Conservation (phyloP, 2,329 filamentous ascomycete species). For the Arthrobotrys sinensis region DNA sequence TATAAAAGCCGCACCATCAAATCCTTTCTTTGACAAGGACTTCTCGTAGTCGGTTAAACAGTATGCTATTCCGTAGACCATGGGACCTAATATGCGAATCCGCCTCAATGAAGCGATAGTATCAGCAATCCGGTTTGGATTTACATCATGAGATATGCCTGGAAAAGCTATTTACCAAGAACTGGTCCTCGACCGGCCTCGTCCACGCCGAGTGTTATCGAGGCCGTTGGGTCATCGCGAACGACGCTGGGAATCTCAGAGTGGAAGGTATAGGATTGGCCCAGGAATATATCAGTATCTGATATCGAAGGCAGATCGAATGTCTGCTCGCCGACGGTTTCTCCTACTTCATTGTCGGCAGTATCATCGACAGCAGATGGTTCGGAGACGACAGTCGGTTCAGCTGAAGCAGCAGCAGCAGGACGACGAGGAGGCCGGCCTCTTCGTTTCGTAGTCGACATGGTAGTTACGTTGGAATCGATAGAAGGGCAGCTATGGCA, state of each 20-base stretch:
- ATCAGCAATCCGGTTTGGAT: conserved; percentile 9
- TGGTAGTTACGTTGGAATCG: background rate
- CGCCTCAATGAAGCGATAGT: conserved; percentile 17
- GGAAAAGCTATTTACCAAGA: conserved; percentile 70
- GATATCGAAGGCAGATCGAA: conserved; percentile 82
- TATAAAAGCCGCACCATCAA: conserved; percentile 75
- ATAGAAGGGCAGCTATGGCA: background rate
- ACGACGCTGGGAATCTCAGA: conserved; percentile 78
- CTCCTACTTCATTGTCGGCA: background rate
- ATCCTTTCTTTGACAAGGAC: conserved; percentile 66
- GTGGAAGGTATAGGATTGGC: conserved; percentile 80
- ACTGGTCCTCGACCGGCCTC: conserved; percentile 71
- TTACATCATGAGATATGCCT: background rate
- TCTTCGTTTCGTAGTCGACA: conserved; percentile 26
- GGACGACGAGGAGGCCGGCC: conserved; percentile 40
- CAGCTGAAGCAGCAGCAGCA: background rate
- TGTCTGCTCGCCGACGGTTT: background rate
- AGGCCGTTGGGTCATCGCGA: conserved; percentile 68
- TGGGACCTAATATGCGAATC: conserved; percentile 71
- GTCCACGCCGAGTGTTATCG: conserved; percentile 70
- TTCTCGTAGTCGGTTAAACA: conserved; percentile 59
- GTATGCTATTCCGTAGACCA: conserved; percentile 81
- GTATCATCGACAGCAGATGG: background rate
- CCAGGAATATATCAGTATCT: conserved; percentile 73
- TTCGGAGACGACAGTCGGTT: background rate